A percentile compares a stretch with the other conserved stretches of the same genome.
Conservation (phyloP, 2,329 filamentous ascomycete species). For the Thielaviopsis musarum region DNA sequence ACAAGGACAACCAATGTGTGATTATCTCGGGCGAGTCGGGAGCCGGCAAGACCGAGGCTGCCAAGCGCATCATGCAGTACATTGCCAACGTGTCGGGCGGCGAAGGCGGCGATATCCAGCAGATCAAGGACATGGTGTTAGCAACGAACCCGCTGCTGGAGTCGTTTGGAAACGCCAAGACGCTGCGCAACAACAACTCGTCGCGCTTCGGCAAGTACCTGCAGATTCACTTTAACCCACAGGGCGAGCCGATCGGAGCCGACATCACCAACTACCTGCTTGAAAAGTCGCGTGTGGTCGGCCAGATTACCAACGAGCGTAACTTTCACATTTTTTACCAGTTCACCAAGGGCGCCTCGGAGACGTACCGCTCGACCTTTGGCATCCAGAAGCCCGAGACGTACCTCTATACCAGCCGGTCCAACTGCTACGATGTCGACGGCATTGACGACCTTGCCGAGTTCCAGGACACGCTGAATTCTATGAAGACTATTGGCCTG, state of each 20-base stretch:
- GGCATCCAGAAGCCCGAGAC: slow-evolving; percentile 84
- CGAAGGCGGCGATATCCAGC: slow-evolving; percentile 68
- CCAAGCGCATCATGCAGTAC: slow-evolving; percentile 98
- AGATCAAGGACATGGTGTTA: slow-evolving; percentile 98
- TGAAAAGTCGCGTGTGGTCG: slow-evolving; percentile 87
- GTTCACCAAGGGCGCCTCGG: slow-evolving; percentile 87
- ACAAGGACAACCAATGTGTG: slow-evolving; percentile 97
- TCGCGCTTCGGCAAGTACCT: slow-evolving; percentile 97
- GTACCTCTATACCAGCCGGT: slow-evolving; percentile 84
- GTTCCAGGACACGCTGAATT: slow-evolving; percentile 76
- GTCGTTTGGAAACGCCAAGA: slow-evolving; percentile 97
- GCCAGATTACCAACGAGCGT: slow-evolving; percentile 86
- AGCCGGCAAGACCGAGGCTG: slow-evolving; percentile 94
- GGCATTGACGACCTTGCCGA: slow-evolving; percentile 87
- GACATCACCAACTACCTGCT: slow-evolving; percentile 97
- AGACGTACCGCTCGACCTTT: slow-evolving; percentile 70
- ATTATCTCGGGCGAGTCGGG: slow-evolving; percentile 98
- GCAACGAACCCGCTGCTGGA: slow-evolving; percentile 94
- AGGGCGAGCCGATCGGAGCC: slow-evolving; percentile 84
- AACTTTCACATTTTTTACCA: slow-evolving; percentile 99
- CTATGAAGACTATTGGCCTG: slow-evolving; percentile 89
- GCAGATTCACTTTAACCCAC: slow-evolving; percentile 84
- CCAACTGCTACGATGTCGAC: slow-evolving; percentile 86
- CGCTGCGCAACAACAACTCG: slow-evolving; percentile 94
- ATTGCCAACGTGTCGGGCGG: slow-evolving; percentile 93